Percentiles rank a stretch among this genome's conserved stretches.
Conservation (phyloP, 176 grass and related monocot genomes). For the Otatea glauca region DNA sequence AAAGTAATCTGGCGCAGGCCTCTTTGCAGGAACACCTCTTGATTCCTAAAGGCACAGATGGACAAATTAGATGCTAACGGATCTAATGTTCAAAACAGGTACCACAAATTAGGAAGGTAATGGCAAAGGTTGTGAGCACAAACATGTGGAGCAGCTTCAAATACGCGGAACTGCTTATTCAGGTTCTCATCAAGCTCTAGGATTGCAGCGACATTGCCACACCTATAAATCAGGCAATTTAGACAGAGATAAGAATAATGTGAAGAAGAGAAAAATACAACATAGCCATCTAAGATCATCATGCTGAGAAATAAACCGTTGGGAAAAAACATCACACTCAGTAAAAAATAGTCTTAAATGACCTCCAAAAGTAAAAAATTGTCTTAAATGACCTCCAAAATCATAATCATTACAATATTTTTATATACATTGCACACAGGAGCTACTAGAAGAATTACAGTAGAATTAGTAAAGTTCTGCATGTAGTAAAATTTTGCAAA, state of each 20-base stretch:
- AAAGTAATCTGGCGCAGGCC: slow-evolving; percentile 95
- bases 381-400: not conserved
- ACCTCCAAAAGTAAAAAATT: slow-evolving; percentile 5
- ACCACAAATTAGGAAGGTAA: not conserved
- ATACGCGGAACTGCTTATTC: slow-evolving; percentile 85
- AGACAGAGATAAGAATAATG: slow-evolving; percentile 5
- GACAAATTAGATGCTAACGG: slow-evolving; percentile 33
- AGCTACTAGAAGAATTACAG: slow-evolving; percentile 3
- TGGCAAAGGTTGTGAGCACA: slow-evolving; percentile 36
- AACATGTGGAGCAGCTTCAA: slow-evolving; percentile 98
- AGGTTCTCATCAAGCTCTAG: slow-evolving; percentile 97
- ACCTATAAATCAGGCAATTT: slow-evolving; percentile 61
- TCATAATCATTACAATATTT: not conserved
- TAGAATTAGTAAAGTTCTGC: slow-evolving; percentile 21
- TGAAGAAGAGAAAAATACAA: not conserved
- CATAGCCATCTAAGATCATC: not conserved
- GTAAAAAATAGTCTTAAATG: slow-evolving; percentile 2
- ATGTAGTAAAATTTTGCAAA: not conserved
- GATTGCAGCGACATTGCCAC: slow-evolving; percentile 99
- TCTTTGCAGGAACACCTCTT: slow-evolving; percentile 95
- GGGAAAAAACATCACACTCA: not conserved
- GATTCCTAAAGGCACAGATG: slow-evolving; percentile 61
- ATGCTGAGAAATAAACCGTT: not conserved
- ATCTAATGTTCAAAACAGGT: not conserved
- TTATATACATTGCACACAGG: not conserved